phyloP scores from a whole-genome alignment of 2,329 filamentous ascomycete species.

The Colletotrichum sp. region DNA sequence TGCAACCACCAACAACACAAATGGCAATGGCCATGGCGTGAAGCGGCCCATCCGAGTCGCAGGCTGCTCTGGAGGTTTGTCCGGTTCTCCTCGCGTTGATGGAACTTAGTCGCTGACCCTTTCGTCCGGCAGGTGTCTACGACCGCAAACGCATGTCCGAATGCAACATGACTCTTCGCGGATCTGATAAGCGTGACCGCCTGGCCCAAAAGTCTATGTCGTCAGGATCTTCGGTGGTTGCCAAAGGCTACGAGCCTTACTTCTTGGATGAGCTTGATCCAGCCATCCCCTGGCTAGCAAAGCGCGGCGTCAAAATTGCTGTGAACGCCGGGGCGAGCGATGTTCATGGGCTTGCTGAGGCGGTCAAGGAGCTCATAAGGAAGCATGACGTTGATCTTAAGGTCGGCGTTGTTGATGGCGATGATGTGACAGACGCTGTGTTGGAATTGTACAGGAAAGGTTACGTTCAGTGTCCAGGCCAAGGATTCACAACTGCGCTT shows the following conservation, averaged over 20 bases:
- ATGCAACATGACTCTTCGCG: conserved; percentile 33
- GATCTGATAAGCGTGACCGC: conserved; percentile 30
- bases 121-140: conserved; percentile 35
- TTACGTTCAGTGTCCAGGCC: neutral
- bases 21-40: neutral
- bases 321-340: conserved; percentile 41
- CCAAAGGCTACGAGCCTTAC: conserved; percentile 47
- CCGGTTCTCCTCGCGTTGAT: neutral
- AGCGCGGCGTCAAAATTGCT: conserved; percentile 36
- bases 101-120: neutral
- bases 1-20: neutral
- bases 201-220: conserved; percentile 27
- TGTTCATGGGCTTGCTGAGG: conserved; percentile 26
- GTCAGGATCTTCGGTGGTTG: conserved; percentile 29
- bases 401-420: conserved; percentile 38
- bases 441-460: conserved; percentile 26
- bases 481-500: neutral
- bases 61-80: neutral
- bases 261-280: conserved; percentile 35
- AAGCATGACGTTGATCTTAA: conserved; percentile 35
- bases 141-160: conserved; percentile 39
- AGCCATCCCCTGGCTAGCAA: conserved; percentile 32
- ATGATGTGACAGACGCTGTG: conserved; percentile 34
- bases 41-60: neutral
- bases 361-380: conserved; percentile 25